A percentile compares a stretch with the other conserved stretches of the same genome.
These are phyloP conservation scores for Spergularia marina DNA, from an alignment of 148 eudicot genomes.

Conservation along the genomic window DNA sequence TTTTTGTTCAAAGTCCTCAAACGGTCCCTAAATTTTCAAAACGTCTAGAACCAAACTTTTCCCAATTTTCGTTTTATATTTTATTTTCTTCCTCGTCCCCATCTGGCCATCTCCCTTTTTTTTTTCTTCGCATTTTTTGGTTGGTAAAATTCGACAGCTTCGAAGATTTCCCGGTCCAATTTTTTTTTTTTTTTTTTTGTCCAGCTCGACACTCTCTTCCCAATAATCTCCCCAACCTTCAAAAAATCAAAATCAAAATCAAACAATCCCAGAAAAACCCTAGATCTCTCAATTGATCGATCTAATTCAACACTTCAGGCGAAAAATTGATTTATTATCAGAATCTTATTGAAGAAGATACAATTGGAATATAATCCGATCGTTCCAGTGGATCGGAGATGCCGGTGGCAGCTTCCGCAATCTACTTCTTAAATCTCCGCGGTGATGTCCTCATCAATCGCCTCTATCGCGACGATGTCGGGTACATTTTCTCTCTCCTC, in stretches of 20 bases:
- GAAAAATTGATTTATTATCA: no score
- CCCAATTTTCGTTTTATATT: no score
- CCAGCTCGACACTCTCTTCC: background rate
- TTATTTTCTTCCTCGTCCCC: no score
- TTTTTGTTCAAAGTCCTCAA: no score
- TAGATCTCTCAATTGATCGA: constrained; percentile 28
- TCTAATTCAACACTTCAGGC: background rate
- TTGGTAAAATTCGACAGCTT: background rate
- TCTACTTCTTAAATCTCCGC: constrained; percentile 91
- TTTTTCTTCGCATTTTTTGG: background rate
- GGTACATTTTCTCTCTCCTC: constrained; percentile 40
- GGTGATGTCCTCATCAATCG: constrained; percentile 99
- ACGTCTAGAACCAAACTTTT: no score
- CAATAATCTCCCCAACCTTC: background rate
- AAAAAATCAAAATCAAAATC: background rate
- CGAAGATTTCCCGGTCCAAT: background rate
- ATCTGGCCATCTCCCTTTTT: background rate
- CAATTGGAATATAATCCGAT: background rate
- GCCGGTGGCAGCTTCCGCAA: constrained; percentile 98
- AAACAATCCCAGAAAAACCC: constrained; percentile 14
- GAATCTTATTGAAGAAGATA: background rate
- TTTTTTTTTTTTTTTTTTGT: background rate
- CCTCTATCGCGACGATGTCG: constrained; percentile 96
- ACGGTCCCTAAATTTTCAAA: no score
- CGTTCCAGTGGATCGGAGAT: constrained; percentile 46